Base-by-base conservation (phyloP, 345 rosid species). In the Citropsis articulata region DNA sequence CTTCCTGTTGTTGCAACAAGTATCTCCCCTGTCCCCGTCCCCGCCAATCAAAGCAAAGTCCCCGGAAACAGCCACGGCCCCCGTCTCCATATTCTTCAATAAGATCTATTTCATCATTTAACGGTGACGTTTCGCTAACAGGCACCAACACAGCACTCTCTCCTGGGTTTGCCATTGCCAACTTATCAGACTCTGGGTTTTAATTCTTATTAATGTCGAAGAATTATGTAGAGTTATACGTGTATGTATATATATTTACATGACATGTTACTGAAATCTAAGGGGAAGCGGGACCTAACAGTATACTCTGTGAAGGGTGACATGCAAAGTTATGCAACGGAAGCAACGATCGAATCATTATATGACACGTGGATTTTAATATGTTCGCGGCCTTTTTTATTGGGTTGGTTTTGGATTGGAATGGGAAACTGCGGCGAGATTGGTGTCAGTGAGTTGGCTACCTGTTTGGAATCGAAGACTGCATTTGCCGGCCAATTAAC, bases 41-140 rank as follows among this genome's bases (percentile, higher is more conserved):
- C 50, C 50, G 76, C 81, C 88, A 74, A 9, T 77, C 6, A 21
- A 31, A 72, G 66, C 72, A 65, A 63, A 80, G 4, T 5, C 83
- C 76, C 30, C 8, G 53, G 28, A 91, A 83, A 72, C 93, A 88
- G 36, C 85, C 83, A 18, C 94, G 86, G 0, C 85, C 82, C 1
- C 76, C 80, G 13, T 83, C 86, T 19, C 80, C 85, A n/a, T 70
- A 72, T 61, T 82, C 89, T 42, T 87, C 89, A 4, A 35, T 7
- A 3, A 14, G 28, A 1, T 61, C 78, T 6, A 64, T 68, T 2
- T 77, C 75, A 1, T 59, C 77, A 22, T 21, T 28, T 21, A 73
- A 69, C 14, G 78, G 75, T 65, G 60, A 14, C 16, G 62, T 61
- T 73, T 77, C 75, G 5, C 45, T 59, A 4, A 38, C 40, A 2